A percentile compares a stretch with the other conserved stretches of the same genome.
These are phyloP conservation scores for Naganishia sp. DNA, from an alignment of 1,284 basidiomycete genomes.

Conservation along the genomic window DNA sequence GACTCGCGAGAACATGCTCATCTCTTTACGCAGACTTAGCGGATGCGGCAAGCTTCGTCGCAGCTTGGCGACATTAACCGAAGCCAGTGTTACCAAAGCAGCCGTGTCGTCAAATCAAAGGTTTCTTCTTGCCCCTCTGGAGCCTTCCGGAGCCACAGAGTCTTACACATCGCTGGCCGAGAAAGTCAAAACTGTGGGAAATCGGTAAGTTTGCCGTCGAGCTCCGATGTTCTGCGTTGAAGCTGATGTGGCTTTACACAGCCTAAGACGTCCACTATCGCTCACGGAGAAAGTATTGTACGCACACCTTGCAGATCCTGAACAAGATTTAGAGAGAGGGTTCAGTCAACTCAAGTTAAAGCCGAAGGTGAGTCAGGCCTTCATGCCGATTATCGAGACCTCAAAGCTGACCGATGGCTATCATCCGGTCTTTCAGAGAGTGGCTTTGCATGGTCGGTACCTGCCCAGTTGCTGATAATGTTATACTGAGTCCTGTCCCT, in stretches of 20 bases:
- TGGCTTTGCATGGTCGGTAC: slow-evolving; percentile 24
- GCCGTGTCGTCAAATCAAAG: background rate
- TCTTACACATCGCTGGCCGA: background rate
- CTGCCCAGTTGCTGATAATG: no score
- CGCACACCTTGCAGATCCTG: slow-evolving; percentile 83
- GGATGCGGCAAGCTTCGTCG: background rate
- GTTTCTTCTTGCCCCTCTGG: slow-evolving; percentile 4
- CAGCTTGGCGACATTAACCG: background rate
- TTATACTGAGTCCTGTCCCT: background rate
- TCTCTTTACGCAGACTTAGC: no score
- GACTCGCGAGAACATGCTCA: background rate
- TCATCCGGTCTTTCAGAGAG: slow-evolving; percentile 7
- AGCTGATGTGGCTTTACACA: background rate
- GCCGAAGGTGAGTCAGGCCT: slow-evolving; percentile 10
- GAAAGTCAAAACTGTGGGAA: slow-evolving; percentile 1
- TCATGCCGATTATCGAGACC: no score
- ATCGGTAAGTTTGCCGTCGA: slow-evolving; percentile 3
- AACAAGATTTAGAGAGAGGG: slow-evolving; percentile 65
- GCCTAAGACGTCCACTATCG: slow-evolving; percentile 59
- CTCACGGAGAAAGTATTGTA: slow-evolving; percentile 98
- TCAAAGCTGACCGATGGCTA: background rate
- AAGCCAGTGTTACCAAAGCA: background rate
- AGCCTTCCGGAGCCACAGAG: background rate
- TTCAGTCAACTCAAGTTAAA: slow-evolving; percentile 48
- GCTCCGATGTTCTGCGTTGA: background rate